phyloP scores from a whole-genome alignment of 164 flowering plant species.

The Amborella trichopoda region DNA sequence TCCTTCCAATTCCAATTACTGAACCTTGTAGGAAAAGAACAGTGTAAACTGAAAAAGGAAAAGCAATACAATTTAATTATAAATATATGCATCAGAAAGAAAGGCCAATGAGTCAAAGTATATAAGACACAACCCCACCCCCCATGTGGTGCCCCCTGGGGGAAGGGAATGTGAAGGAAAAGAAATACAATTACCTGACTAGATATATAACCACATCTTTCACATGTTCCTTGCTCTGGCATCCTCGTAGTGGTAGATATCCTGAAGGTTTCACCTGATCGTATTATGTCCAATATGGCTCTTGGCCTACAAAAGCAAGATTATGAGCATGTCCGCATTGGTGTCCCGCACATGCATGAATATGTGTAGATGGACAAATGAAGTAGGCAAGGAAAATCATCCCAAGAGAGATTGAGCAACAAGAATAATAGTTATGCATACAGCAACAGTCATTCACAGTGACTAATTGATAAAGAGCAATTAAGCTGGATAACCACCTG shows the following conservation, averaged over 20 bases:
- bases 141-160: too few relatives aligned
- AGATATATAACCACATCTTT: constrained; percentile 94
- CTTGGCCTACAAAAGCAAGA: constrained; percentile 58
- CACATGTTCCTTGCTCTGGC: constrained; percentile 98
- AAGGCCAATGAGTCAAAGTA: not conserved
- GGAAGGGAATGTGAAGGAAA: not conserved
- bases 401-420: too few relatives aligned
- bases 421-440: too few relatives aligned
- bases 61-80: not conserved
- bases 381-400: too few relatives aligned
- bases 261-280: constrained; percentile 87
- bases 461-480: too few relatives aligned
- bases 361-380: too few relatives aligned
- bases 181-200: constrained; percentile 56
- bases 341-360: too few relatives aligned
- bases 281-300: constrained; percentile 91
- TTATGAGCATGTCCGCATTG: too few relatives aligned
- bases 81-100: not conserved
- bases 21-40: not conserved
- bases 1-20: not conserved
- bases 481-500: constrained; percentile 40
- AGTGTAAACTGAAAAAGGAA: not conserved
- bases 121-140: not conserved
- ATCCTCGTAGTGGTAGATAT: constrained; percentile 78
- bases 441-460: too few relatives aligned